Evolutionary conservation across 1,139 yeast species (phyloP).

Genomic region (Nakaseomyces glabratus): DNA sequence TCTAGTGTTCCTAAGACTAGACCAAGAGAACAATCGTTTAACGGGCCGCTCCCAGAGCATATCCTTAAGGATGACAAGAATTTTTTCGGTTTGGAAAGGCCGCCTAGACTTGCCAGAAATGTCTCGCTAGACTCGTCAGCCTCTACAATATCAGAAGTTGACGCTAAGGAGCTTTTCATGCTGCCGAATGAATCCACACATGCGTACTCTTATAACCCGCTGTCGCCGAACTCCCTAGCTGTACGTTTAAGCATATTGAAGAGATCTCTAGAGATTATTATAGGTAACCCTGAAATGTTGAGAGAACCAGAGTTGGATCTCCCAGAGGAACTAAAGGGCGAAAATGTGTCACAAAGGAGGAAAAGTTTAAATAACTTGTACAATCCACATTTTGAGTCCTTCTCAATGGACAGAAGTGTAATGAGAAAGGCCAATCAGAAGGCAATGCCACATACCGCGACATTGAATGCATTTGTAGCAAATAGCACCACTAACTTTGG

Average conservation of each 20-base stretch:
- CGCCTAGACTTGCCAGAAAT: slow-evolving; percentile 1
- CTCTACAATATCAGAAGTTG: slow-evolving; percentile 1
- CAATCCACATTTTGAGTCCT: slow-evolving; percentile 5
- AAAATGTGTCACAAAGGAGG: slow-evolving; percentile 13
- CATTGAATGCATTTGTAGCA: slow-evolving; percentile 46
- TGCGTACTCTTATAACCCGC: slow-evolving; percentile 74
- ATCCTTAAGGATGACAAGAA: not conserved
- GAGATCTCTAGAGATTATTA: slow-evolving; percentile 55
- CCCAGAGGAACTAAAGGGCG: slow-evolving; percentile 5
- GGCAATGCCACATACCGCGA: slow-evolving; percentile 53
- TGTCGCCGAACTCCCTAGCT: slow-evolving; percentile 72
- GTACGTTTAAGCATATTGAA: slow-evolving; percentile 64
- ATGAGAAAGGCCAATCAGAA: slow-evolving; percentile 10
- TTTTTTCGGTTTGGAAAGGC: not conserved
- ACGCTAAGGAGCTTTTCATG: slow-evolving; percentile 2
- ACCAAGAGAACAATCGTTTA: slow-evolving; percentile 4
- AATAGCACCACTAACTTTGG: slow-evolving; percentile 7
- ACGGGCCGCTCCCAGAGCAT: slow-evolving; percentile 4
- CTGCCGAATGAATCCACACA: slow-evolving; percentile 72
- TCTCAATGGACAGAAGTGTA: slow-evolving; percentile 8
- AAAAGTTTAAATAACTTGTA: slow-evolving; percentile 4
- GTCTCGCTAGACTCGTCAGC: slow-evolving; percentile 3
- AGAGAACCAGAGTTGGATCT: slow-evolving; percentile 13
- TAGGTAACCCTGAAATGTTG: slow-evolving; percentile 22
- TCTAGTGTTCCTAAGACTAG: slow-evolving; percentile 2